Base-by-base conservation (phyloP, 169 alveolate species). In the Eimeria falciformis region DNA sequence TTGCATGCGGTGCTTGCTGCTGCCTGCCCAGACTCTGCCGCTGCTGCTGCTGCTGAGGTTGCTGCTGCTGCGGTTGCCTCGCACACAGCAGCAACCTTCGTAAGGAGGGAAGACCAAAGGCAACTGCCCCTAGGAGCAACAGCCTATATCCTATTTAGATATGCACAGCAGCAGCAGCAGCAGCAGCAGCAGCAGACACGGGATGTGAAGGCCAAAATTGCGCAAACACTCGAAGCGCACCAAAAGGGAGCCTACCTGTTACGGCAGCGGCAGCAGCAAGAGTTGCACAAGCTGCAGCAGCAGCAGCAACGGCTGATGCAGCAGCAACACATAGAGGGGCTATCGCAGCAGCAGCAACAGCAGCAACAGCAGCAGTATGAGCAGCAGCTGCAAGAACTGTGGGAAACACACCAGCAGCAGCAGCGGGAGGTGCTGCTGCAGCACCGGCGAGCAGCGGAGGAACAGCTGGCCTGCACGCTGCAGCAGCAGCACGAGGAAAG, bases 131-230 rank as follows among this genome's bases (percentile, higher is more conserved):
- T 33, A 9, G 50, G 47, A 11, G 37, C 83, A 5, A 56, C 40
- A 14, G 83, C 83, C 27, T 71, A 7, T 27, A 43, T 71, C n/a
- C 56, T 71, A 9, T 71, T 71, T 27, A 71, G 83, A 71, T 25
- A 37, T 56, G 29, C 47, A 68, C 43, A 25, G 88, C 69, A 53
- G 73, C 73, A 18, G 73, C 69, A 53, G 88, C 88, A 53, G 88
- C 69, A 50, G 27, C 75, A 79, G 53, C 73, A 47, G 73, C 66
- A 40, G 66, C 85, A 43, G 85, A 40, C 23, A 45, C 55, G 43
- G 29, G 58, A 29, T 53, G 43, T 17, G 7, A 11, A 23, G 81
- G 0, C 46, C 33, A 9, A 23, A n/a, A 25, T 29, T 6, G 33
- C 11, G 3, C 33, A 69, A 23, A 69, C 81, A 6, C 81, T 37